phyloP scores from a whole-genome alignment of 768 basidiomycete species.

The Artomyces pyxidatus region DNA sequence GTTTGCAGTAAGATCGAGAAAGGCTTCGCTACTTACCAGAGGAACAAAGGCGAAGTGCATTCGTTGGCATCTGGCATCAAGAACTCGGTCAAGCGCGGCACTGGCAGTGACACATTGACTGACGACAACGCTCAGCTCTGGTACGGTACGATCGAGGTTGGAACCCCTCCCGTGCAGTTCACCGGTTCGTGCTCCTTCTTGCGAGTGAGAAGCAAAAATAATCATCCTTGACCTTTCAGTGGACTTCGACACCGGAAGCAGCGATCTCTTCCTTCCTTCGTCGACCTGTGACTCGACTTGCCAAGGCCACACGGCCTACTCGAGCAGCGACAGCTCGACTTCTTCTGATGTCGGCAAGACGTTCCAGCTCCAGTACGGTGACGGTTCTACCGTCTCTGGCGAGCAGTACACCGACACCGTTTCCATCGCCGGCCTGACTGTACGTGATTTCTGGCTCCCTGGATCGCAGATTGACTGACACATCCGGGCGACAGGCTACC shows the following conservation, averaged over 20 bases:
- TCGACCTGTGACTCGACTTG: neutral
- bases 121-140: neutral
- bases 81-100: slow-evolving; percentile 15
- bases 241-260: slow-evolving; percentile 1
- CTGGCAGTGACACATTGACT: neutral
- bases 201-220: too few species aligned
- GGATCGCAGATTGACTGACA: too few species aligned
- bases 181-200: neutral
- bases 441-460: too few species aligned
- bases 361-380: neutral
- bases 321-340: neutral
- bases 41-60: slow-evolving; percentile 1
- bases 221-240: too few species aligned
- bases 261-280: neutral
- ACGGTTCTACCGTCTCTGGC: neutral
- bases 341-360: neutral
- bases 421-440: neutral
- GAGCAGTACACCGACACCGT: neutral
- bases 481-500: too few species aligned
- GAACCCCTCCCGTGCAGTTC: neutral
- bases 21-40: neutral
- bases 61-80: neutral
- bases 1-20: neutral
- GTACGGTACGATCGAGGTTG: slow-evolving; percentile 7
- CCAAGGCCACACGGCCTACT: neutral